Percentiles rank a stretch among this genome's conserved stretches.
These are phyloP conservation scores for Hypoxylon sp. DNA, from an alignment of 2,329 filamentous ascomycete species.

Conservation along the genomic window DNA sequence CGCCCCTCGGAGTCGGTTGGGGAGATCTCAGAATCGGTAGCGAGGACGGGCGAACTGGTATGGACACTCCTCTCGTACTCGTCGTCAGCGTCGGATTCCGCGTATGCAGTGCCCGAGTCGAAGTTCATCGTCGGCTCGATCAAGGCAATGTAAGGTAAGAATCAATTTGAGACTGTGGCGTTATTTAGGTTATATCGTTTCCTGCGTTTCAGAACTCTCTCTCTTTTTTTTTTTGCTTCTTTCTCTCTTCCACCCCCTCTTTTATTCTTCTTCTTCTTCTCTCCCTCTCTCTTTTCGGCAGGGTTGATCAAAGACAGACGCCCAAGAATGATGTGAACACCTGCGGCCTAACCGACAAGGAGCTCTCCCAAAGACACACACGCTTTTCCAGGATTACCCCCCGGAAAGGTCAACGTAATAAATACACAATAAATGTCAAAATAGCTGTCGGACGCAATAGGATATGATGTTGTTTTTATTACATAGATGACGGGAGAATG, in stretches of 20 bases:
- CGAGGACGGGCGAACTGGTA: slow-evolving; percentile 76
- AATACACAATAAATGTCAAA: slow-evolving; percentile 20
- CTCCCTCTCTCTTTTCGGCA: slow-evolving; percentile 12
- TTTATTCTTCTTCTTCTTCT: neutral
- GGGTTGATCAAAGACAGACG: slow-evolving; percentile 27
- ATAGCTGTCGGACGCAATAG: slow-evolving; percentile 17
- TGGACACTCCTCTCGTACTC: slow-evolving; percentile 83
- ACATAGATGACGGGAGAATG: slow-evolving; percentile 5
- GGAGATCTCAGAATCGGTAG: slow-evolving; percentile 76
- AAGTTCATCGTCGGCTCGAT: slow-evolving; percentile 67
- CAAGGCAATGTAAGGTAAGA: slow-evolving; percentile 29
- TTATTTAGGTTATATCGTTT: slow-evolving; percentile 35
- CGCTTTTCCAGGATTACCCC: slow-evolving; percentile 25
- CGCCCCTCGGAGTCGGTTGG: slow-evolving; percentile 80
- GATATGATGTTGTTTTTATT: slow-evolving; percentile 10
- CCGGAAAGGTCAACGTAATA: slow-evolving; percentile 15
- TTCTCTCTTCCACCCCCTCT: slow-evolving; percentile 27
- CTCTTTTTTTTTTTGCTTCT: slow-evolving; percentile 29
- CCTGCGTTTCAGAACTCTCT: slow-evolving; percentile 28
- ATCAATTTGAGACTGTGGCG: slow-evolving; percentile 42
- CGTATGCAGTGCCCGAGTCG: slow-evolving; percentile 77
- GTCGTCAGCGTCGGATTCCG: slow-evolving; percentile 86
- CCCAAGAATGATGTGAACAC: slow-evolving; percentile 10
- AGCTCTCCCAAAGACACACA: slow-evolving; percentile 18
- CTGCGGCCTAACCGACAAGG: slow-evolving; percentile 30